Base-by-base conservation (phyloP, 2,329 filamentous ascomycete species). In the Colletotrichum australisinense region DNA sequence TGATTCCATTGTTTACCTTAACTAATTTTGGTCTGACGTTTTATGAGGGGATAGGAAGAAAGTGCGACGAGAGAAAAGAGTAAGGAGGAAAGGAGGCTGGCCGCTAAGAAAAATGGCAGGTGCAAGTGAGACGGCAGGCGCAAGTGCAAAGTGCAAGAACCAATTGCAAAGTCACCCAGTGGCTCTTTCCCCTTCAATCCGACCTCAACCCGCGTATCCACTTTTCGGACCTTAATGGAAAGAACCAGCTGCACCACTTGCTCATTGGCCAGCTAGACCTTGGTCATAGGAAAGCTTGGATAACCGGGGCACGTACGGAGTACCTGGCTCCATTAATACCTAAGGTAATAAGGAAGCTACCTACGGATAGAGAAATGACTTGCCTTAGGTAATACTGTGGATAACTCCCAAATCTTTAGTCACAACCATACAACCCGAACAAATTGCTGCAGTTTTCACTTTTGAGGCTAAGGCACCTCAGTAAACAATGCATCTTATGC, bases 121-220 rank as follows among this genome's bases (percentile, higher is more conserved):
- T 56, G 67, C 62, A 35, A 49, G 56, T 67, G 38, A 60, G 65
- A 49, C 55, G 42, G 35, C 52, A 58, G 63, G 14, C 38, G 63
- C 42, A 67, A 28, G 63, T 42, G 42, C 42, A 8, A 28, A 28
- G 42, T 35, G 22, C 24, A 53, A 24, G 26, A 60, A 12, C 56
- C 30, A 55, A 42, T 24, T 49, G 53, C 24, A 49, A 26, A 53
- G 53, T 55, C 56, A 24, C 9, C 4, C 42, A 19, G 53, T 64
- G 53, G 70, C 59, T 64, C 66, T 73, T 64, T 60, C 46, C 59
- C 66, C 32, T 69, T 60, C 53, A 42, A 68, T n/a, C 38, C 53
- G 63, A 60, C 66, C 59, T 42, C 53, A 69, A 60, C 66, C 66
- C 59, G 60, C 66, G 30, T 63, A 69, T 63, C 69, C 65, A 63